Conservation (phyloP, 2,329 filamentous ascomycete genomes). For the Aspergillus melleus region DNA sequence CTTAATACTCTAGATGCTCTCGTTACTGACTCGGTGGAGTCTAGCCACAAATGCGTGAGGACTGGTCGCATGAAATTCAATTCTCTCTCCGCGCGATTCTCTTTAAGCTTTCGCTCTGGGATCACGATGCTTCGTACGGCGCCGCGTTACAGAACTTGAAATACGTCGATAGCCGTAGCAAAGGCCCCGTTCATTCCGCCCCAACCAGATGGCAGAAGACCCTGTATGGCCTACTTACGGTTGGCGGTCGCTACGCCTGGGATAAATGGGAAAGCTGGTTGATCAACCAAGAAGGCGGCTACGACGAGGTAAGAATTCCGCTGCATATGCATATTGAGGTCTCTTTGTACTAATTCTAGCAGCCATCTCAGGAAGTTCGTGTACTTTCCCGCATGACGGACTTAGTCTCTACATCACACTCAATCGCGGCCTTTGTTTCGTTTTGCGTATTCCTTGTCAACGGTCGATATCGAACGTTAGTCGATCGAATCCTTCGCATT, state of each 20-base stretch:
- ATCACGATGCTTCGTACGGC: constrained; percentile 92
- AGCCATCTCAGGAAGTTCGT: constrained; percentile 52
- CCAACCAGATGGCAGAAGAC: constrained; percentile 83
- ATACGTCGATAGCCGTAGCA: constrained; percentile 78
- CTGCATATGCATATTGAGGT: neutral
- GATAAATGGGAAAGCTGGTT: constrained; percentile 88
- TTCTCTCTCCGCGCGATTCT: constrained; percentile 73
- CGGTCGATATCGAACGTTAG: constrained; percentile 84
- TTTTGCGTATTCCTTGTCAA: constrained; percentile 91
- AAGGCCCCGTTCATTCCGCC: constrained; percentile 61
- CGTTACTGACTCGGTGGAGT: constrained; percentile 8
- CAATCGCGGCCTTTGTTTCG: constrained; percentile 75
- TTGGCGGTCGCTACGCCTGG: constrained; percentile 88
- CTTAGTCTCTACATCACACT: constrained; percentile 70
- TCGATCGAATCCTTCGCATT: constrained; percentile 81
- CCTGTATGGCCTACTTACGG: constrained; percentile 79
- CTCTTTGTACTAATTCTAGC: constrained; percentile 16
- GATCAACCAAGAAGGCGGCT: constrained; percentile 72
- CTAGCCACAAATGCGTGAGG: constrained; percentile 69
- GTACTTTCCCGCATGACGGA: constrained; percentile 69
- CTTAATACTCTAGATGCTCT: neutral
- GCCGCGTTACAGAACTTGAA: constrained; percentile 87
- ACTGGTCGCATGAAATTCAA: constrained; percentile 84
- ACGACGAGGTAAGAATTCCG: constrained; percentile 53
- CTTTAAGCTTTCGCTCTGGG: constrained; percentile 96